Evolutionary conservation across 345 rosid genomes (phyloP).

Genomic region (Populus deltoides): DNA sequence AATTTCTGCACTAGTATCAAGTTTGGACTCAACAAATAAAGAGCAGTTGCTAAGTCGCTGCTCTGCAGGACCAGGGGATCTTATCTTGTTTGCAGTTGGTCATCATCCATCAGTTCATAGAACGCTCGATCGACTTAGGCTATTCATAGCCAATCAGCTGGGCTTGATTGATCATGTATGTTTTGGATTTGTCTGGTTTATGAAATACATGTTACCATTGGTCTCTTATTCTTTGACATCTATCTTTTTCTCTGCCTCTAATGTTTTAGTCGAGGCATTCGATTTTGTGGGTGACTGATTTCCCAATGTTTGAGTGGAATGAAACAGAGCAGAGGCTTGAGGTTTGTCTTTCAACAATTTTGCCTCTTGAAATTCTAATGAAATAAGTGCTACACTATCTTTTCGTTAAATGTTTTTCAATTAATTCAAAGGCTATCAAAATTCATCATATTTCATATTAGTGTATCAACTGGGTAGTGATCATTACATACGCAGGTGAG

Average conservation of each 20-base stretch:
- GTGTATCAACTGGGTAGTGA: not conserved
- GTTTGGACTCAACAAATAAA: slow-evolving; percentile 52
- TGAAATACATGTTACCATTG: slow-evolving; percentile 9
- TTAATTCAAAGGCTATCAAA: not conserved
- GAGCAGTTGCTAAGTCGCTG: slow-evolving; percentile 53
- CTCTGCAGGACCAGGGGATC: slow-evolving; percentile 78
- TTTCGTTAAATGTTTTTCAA: not conserved
- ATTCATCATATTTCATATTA: not conserved
- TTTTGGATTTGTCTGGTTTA: slow-evolving; percentile 9
- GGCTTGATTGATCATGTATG: slow-evolving; percentile 79
- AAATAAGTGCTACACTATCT: not conserved
- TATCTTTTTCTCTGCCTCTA: slow-evolving; percentile 8
- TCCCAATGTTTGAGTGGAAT: slow-evolving; percentile 98
- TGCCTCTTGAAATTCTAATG: slow-evolving; percentile 4
- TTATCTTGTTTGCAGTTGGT: slow-evolving; percentile 88
- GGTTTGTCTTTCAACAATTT: slow-evolving; percentile 43
- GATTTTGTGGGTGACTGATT: slow-evolving; percentile 93
- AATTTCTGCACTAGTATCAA: slow-evolving; percentile 64
- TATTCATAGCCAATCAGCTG: slow-evolving; percentile 62
- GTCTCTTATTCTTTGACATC: not conserved
- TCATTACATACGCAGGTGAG: not conserved
- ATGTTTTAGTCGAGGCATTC: slow-evolving; percentile 69
- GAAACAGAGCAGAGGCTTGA: slow-evolving; percentile 81
- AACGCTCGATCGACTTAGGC: slow-evolving; percentile 76
- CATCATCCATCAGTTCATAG: slow-evolving; percentile 64